phyloP scores from a whole-genome alignment of 2,329 filamentous ascomycete genomes.

The Zasmidium citrigriseum region DNA sequence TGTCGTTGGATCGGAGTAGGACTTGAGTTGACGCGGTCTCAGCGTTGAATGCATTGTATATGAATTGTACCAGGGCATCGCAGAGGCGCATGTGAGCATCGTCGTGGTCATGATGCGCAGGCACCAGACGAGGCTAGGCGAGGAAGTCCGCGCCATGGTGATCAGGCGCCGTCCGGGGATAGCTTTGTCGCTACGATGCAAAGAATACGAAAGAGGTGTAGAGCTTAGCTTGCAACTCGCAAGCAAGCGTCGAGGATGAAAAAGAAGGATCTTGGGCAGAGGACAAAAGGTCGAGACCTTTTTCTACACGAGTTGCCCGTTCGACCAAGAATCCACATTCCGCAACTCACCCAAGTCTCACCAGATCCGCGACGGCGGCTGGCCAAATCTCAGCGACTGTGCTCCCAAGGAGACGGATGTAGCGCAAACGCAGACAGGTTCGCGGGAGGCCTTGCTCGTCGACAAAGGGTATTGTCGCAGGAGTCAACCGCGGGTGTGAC shows the following conservation, averaged over 20 bases:
- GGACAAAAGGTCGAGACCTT: neutral
- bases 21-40: neutral
- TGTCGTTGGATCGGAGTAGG: neutral
- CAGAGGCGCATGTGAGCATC: neutral
- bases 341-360: neutral
- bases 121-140: neutral
- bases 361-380: no score
- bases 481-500: neutral
- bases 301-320: neutral
- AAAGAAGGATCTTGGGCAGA: neutral
- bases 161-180: no score
- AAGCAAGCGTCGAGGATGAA: neutral
- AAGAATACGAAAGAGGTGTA: neutral
- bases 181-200: neutral
- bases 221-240: neutral
- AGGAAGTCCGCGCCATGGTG: neutral
- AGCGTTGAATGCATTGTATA: constrained; percentile 5
- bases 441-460: no score
- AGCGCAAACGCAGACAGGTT: neutral
- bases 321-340: neutral
- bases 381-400: neutral
- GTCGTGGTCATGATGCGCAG: neutral
- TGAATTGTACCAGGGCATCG: neutral
- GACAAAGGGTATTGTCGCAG: neutral
- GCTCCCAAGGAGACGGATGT: neutral